Base-by-base conservation (phyloP, 495 filamentous ascomycete genomes). In the Neurospora pannonica region DNA sequence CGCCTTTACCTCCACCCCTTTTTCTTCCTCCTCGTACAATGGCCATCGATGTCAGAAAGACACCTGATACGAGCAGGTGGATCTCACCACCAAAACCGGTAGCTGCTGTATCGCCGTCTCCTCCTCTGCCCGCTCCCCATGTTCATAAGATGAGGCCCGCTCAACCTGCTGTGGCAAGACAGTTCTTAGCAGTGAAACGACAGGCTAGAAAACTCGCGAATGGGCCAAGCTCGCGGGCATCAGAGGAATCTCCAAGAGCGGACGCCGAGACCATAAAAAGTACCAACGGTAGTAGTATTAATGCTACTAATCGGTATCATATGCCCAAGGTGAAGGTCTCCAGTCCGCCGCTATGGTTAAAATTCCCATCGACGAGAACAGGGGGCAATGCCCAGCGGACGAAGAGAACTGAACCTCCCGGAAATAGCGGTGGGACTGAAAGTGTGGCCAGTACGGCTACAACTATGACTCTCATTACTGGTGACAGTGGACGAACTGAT, bases 311-410 rank as follows among this genome's bases (percentile, higher is more conserved):
- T 28, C 28, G 67, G 19, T 70, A 38, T 8, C 28, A 24, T 62
- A 31, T 76, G 39, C 81, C 76, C n/a, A 81, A 72, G 75, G 48
- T 76, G 13, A 76, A 75, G 36, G 74, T 81, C 1, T 76, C 80
- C 13, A 83, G 82, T 75, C 81, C 83, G 34, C 81, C 83, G 24
- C 31, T 74, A 40, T 84, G 82, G 82, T 36, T 84, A 10, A 82
- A 76, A 42, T 40, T 73, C 24, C 79, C 82, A 1, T 75, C 77
- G 5, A 81, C 73, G 48, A 77, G 75, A 71, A 75, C 79, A 40
- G 82, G 78, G 3, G 78, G 75, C 69, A 75, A 67, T 67, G 6
- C 28, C 15, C 13, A 67, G 15, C 54, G 13, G 54, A 19, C 28
- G 15, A 67, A 19, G 54, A 28, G 54, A 36, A 5, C 13, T 28